Evolutionary conservation across 768 basidiomycete genomes (phyloP), one percentile per base, ranked within the genome.

Genomic region (Tylopilus plumbeoviolaceoides): DNA sequence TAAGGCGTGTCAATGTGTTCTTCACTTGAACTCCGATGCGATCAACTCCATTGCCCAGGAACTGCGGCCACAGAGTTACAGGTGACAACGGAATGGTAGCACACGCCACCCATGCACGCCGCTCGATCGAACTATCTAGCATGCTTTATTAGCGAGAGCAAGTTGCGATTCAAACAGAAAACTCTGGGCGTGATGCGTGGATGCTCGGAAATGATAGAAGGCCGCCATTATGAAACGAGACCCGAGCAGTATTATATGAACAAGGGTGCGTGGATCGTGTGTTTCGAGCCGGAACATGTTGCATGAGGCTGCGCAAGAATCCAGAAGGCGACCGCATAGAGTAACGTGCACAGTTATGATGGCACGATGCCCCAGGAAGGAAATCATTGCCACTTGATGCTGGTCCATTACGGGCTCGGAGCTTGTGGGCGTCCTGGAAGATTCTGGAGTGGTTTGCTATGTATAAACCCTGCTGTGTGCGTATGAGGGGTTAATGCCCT

Each of bases 201-300:
- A 44, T 7, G 41, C 17, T 45, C 63, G 63, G 63, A 64, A 66
- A 64, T 64, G 64, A 64, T 28, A 50, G 57, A 31, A 48, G 42
- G 38, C 25, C 17, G 33, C 23, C 49, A 54, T 54, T 64, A 11
- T 38, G 46, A 27, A 23, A 23, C 31, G 58, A 56, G 53, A 47
- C 25, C 48, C 46, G 46, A 51, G 53, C 40, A 27, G 43, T 25
- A 41, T 57, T 28, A 52, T 28, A 33, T 52, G 41, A 47, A 54
- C 55, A 49, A 52, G 39, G 39, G 61, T 53, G 62, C 44, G 48
- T 63, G 54, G 58, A 53, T 50, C 52, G 53, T 51, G 62, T 52
- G 63, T 63, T 59, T 63, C 62, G 63, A 63, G 61, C 55, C 63
- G 62, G 62, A 63, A 51, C 62, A 57, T 65, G 63, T 42, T 54